These are phyloP conservation scores for Phytopythium sindhum DNA, from an alignment of 352 stramenopile species.

Conservation along the genomic window DNA sequence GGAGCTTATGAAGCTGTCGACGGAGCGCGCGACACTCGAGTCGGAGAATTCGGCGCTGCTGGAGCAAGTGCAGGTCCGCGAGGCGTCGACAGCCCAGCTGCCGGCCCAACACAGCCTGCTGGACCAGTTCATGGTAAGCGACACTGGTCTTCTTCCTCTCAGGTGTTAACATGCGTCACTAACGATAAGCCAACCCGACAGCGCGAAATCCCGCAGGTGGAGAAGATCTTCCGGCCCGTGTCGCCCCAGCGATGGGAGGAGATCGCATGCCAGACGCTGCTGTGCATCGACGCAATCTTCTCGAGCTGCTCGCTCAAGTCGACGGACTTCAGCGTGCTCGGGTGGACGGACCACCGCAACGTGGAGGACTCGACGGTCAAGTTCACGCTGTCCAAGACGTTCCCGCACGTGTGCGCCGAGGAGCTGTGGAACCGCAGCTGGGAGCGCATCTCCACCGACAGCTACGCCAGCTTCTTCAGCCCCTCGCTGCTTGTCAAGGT, in stretches of 20 bases:
- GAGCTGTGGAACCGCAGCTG: slow-evolving; percentile 42
- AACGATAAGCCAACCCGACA: background rate
- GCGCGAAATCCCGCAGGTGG: slow-evolving; percentile 26
- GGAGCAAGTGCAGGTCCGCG: slow-evolving; percentile 7
- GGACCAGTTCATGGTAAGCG: slow-evolving; percentile 14
- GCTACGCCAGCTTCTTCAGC: slow-evolving; percentile 50
- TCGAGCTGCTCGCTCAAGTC: slow-evolving; percentile 25
- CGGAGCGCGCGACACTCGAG: slow-evolving; percentile 29
- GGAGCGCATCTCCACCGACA: slow-evolving; percentile 34
- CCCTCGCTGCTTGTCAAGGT: slow-evolving; percentile 42
- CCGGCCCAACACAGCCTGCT: slow-evolving; percentile 24
- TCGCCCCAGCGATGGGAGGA: slow-evolving; percentile 30
- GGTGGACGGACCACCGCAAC: slow-evolving; percentile 37
- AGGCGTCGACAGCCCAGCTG: slow-evolving; percentile 6
- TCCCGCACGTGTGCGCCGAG: slow-evolving; percentile 37
- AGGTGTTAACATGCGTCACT: background rate
- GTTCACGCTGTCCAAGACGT: slow-evolving; percentile 52
- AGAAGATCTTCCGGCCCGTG: slow-evolving; percentile 28
- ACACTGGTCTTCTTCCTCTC: background rate
- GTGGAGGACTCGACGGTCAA: slow-evolving; percentile 37
- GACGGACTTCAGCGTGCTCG: slow-evolving; percentile 37
- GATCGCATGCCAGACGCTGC: slow-evolving; percentile 30
- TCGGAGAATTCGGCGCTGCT: slow-evolving; percentile 33
- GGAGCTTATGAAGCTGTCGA: slow-evolving; percentile 29
- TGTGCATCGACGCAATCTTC: slow-evolving; percentile 25